A percentile compares a stretch with the other conserved stretches of the same genome.
phyloP scores from a whole-genome alignment of 1,139 yeast species.

The Saccharomyces hybrid region DNA sequence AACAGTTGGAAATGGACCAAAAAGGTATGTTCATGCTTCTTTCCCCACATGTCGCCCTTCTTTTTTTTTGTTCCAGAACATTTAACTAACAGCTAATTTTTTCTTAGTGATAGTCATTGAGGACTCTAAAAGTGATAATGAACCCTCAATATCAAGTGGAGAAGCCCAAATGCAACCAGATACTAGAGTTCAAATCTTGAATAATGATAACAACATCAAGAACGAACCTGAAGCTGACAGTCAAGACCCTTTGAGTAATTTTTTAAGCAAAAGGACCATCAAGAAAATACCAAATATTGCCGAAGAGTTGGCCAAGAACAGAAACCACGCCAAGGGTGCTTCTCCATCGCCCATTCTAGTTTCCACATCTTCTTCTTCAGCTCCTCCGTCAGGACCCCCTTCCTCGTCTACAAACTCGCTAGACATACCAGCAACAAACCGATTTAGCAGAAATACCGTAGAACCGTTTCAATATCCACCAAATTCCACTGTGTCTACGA shows the following conservation, averaged over 20 bases:
- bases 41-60: neutral
- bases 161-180: neutral
- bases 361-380: slow-evolving; percentile 5
- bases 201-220: neutral
- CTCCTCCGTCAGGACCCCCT: slow-evolving; percentile 3
- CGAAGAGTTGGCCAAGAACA: slow-evolving; percentile 29
- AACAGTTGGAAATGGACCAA: neutral
- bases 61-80: neutral
- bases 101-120: slow-evolving; percentile 4
- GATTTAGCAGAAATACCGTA: neutral
- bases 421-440: neutral
- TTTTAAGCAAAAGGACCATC: neutral
- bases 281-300: slow-evolving; percentile 27
- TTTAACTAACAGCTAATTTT: neutral
- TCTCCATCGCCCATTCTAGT: slow-evolving; percentile 15
- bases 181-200: neutral
- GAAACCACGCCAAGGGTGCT: slow-evolving; percentile 19
- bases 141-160: neutral
- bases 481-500: neutral
- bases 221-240: slow-evolving; percentile 1
- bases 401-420: neutral
- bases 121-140: neutral
- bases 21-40: slow-evolving; percentile 1
- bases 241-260: neutral
- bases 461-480: neutral